Evolutionary conservation across 805 yeast species (phyloP).

Genomic region (Teunomyces funiuensis): DNA sequence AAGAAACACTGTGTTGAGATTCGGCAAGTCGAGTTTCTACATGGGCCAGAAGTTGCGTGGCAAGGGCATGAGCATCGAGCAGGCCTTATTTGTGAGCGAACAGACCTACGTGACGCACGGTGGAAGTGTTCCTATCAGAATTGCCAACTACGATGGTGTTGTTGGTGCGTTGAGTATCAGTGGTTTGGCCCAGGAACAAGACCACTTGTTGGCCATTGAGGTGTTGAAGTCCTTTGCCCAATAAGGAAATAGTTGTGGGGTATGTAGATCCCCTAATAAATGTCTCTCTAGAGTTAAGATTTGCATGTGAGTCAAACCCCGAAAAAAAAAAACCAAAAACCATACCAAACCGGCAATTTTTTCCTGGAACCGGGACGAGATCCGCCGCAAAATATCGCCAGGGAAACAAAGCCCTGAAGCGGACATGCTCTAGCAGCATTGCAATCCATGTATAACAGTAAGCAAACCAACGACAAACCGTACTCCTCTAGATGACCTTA

Average conservation of each 20-base stretch:
- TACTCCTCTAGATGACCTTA: too few relatives aligned
- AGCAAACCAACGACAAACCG: too few relatives aligned
- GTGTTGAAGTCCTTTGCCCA: constrained; percentile 15
- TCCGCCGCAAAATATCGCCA: too few relatives aligned
- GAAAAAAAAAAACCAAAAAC: too few relatives aligned
- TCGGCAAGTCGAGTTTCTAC: constrained; percentile 47
- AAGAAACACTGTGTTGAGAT: constrained; percentile 47
- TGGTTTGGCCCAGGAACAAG: constrained; percentile 57
- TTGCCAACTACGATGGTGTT: constrained; percentile 33
- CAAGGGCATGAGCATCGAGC: constrained; percentile 37
- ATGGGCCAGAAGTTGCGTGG: constrained; percentile 44
- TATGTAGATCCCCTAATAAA: neutral
- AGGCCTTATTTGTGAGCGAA: constrained; percentile 39
- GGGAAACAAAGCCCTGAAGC: too few relatives aligned
- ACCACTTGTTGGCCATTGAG: constrained; percentile 48
- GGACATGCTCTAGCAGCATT: too few relatives aligned
- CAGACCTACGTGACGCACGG: constrained; percentile 54
- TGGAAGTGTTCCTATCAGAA: constrained; percentile 53
- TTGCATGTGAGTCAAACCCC: too few relatives aligned
- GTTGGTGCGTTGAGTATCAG: constrained; percentile 54
- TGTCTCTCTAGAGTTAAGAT: too few relatives aligned
- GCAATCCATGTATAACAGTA: too few relatives aligned
- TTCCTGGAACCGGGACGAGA: too few relatives aligned
- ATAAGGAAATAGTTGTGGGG: constrained; percentile 1
- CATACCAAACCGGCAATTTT: neutral